Base-by-base conservation (phyloP, 805 yeast species). In the Wickerhamomyces strasburgensis region DNA sequence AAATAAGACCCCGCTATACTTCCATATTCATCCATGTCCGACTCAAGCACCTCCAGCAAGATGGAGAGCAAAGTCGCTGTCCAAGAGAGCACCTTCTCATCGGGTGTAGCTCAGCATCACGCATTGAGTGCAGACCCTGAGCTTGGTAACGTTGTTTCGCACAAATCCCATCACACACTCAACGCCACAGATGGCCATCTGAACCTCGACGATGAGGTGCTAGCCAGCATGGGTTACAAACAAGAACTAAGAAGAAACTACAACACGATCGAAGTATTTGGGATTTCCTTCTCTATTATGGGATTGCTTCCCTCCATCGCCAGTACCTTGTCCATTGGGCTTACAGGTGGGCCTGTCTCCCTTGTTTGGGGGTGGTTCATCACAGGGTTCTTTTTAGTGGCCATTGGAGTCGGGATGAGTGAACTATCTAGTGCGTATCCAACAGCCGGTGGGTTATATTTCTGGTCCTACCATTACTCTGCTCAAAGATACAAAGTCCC, bases 361-460 rank as follows among this genome's bases (percentile, higher is more conserved):
- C 64, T 78, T 37, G 67, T 78, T 5, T 80, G 87, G 87, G 80
- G 83, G 19, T 81, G 87, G 87, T 57, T 76, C 25, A 48, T 75
- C 9, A 69, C 82, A 24, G 72, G 79, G 10, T 43, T 66, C 6
- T 71, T 78, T 48, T 72, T 80, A 34, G 51, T 78, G 37, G 52
- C 64, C 4, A 68, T 76, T 11, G 85, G 84, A 14, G 43, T 69
- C 16, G 66, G 79, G 5, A 69, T 81, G 74, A 64, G 80, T 13
- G 80, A 78, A 47, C 56, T 79, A 33, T 80, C 80, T 3, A 70
- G 78, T 15, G 68, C 84, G 3, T 68, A 76, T 45, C 87, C 88
- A 16, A 81, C 86, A 3, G 70, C 80, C 9, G 86, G 87, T 30
- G 87, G 87, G 13, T 63, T 80, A 11, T 81, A 78, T 49, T 74